These are phyloP conservation scores for Apophysomyces ossiformis DNA, from an alignment of 371 early-diverging fungal genomes.

Conservation along the genomic window DNA sequence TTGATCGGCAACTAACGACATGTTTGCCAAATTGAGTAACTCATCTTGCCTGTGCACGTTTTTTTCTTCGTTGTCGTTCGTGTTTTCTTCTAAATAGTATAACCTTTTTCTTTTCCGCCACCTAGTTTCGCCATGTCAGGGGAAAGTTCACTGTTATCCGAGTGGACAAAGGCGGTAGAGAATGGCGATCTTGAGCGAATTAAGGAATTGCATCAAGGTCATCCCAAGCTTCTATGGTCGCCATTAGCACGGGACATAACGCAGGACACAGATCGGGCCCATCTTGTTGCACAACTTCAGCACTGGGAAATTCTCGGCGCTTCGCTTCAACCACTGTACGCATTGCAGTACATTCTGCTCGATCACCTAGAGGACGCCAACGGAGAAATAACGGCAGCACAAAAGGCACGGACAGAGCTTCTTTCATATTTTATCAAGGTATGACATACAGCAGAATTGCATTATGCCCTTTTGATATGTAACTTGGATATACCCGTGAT, in stretches of 20 bases:
- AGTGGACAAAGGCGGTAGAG: conserved; percentile 39
- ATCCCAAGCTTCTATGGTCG: conserved; percentile 42
- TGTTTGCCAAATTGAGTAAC: conserved; percentile 11
- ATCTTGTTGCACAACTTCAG: conserved; percentile 20
- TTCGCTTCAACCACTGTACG: neutral
- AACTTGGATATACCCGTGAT: neutral
- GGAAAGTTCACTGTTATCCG: conserved; percentile 16
- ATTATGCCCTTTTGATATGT: too few species aligned
- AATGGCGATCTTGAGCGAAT: conserved; percentile 29
- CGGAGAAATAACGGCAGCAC: conserved; percentile 13
- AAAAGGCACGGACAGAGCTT: conserved; percentile 26
- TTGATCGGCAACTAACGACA: conserved; percentile 8
- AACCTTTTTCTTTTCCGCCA: conserved; percentile 5
- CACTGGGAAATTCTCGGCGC: conserved; percentile 18
- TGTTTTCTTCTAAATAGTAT: conserved; percentile 9
- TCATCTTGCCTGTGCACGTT: conserved; percentile 9
- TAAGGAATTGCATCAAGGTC: conserved; percentile 21
- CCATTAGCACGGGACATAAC: conserved; percentile 15
- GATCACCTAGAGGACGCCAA: conserved; percentile 20
- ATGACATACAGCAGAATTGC: neutral
- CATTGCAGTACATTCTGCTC: conserved; percentile 16
- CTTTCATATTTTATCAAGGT: conserved; percentile 36
- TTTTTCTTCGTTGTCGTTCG: conserved; percentile 17
- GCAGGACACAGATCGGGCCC: conserved; percentile 19
- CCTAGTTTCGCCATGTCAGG: conserved; percentile 17